Evolutionary conservation across 2,329 filamentous ascomycete genomes (phyloP).

Genomic region (Raffaelea arxii): DNA sequence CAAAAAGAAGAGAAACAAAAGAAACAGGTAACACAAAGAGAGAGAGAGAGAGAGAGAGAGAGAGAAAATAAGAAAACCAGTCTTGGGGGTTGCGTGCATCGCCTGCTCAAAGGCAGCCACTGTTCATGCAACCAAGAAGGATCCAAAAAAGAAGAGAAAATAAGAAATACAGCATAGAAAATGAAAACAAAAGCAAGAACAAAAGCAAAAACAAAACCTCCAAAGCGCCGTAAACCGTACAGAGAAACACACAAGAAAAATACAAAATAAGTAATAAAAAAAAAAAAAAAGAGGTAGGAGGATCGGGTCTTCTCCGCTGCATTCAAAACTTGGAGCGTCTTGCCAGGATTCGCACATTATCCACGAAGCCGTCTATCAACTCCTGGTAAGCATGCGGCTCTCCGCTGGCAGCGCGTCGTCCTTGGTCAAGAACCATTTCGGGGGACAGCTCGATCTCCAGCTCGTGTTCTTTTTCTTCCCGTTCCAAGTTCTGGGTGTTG

Average conservation of each 20-base stretch:
- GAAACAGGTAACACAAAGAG: no score
- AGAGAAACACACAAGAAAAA: no score
- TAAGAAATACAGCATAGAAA: not conserved
- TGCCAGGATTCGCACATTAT: slow-evolving; percentile 55
- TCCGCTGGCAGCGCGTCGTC: slow-evolving; percentile 40
- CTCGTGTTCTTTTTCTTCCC: slow-evolving; percentile 61
- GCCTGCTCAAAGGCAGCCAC: no score
- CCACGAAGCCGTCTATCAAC: slow-evolving; percentile 63
- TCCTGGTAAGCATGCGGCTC: slow-evolving; percentile 53
- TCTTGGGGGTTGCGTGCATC: no score
- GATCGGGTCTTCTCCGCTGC: not conserved
- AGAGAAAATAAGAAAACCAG: no score
- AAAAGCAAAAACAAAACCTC: not conserved
- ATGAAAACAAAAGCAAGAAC: not conserved
- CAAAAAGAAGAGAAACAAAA: no score
- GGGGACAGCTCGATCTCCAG: slow-evolving; percentile 70
- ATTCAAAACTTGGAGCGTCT: slow-evolving; percentile 6
- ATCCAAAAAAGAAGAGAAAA: not conserved
- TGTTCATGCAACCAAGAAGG: not conserved
- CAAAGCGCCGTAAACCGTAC: not conserved
- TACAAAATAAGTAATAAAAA: not conserved
- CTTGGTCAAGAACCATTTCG: slow-evolving; percentile 54
- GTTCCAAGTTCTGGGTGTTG: slow-evolving; percentile 25
- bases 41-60: no score
- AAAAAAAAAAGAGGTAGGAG: not conserved